A percentile compares a stretch with the other conserved stretches of the same genome.
phyloP scores from a whole-genome alignment of 192 early-diverging fungal species.

The Gigaspora rosea region DNA sequence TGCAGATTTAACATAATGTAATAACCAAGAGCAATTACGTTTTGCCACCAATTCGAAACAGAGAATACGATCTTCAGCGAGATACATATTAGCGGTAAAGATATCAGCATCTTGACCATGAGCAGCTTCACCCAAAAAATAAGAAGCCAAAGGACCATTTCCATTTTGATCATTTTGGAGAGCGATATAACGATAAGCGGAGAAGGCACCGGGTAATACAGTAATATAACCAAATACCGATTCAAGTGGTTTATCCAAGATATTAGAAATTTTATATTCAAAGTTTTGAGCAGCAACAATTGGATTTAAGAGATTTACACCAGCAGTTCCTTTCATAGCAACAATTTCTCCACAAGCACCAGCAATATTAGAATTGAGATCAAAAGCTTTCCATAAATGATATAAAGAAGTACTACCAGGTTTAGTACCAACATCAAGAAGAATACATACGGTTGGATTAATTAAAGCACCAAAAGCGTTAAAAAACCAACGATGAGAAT shows the following conservation, averaged over 20 bases:
- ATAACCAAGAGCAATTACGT: constrained; percentile 61
- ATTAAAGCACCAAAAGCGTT: constrained; percentile 63
- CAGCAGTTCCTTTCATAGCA: constrained; percentile 70
- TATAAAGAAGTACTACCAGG: constrained; percentile 65
- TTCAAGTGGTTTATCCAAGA: constrained; percentile 71
- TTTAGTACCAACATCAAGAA: constrained; percentile 67
- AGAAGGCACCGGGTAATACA: constrained; percentile 85
- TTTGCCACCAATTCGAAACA: constrained; percentile 87
- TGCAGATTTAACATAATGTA: constrained; percentile 72
- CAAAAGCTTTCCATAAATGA: constrained; percentile 68
- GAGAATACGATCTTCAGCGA: constrained; percentile 83
- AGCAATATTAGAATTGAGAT: constrained; percentile 59
- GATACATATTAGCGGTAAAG: constrained; percentile 80
- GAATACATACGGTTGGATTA: constrained; percentile 60
- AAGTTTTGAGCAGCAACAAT: constrained; percentile 68
- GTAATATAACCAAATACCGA: constrained; percentile 87
- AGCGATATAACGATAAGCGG: constrained; percentile 78
- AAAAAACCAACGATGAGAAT: constrained; percentile 76
- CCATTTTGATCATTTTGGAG: constrained; percentile 64
- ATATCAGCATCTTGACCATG: constrained; percentile 63
- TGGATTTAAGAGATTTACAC: constrained; percentile 53
- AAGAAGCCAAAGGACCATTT: constrained; percentile 66
- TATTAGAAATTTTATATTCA: constrained; percentile 75
- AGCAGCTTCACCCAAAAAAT: constrained; percentile 71
- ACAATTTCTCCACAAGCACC: constrained; percentile 71